These are phyloP conservation scores for Ciborinia camelliae DNA, from an alignment of 2,329 filamentous ascomycete genomes.

Conservation along the genomic window DNA sequence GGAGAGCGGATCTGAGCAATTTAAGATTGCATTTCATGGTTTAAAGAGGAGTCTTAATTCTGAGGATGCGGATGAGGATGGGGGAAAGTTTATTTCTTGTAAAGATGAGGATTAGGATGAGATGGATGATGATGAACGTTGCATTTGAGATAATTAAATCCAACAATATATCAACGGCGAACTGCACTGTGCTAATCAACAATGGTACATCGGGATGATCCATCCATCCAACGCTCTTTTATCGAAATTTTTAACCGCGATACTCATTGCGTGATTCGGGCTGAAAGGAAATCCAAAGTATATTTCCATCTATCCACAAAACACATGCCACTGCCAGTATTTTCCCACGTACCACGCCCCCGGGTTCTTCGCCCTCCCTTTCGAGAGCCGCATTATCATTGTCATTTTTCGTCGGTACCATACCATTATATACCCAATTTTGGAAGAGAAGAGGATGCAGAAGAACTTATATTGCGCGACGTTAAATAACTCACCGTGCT, in stretches of 20 bases:
- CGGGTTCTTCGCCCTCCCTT: background rate
- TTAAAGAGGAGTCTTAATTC: conserved; percentile 50
- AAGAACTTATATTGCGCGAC: conserved; percentile 5
- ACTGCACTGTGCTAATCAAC: conserved; percentile 61
- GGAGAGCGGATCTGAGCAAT: conserved; percentile 61
- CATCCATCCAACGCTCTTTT: conserved; percentile 60
- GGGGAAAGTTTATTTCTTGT: background rate
- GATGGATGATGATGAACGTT: conserved; percentile 15
- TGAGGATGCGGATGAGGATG: background rate
- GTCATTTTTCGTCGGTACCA: conserved; percentile 4
- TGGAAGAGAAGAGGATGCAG: background rate
- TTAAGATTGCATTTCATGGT: conserved; percentile 60
- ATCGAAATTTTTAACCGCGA: conserved; percentile 59
- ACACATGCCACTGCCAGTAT: background rate
- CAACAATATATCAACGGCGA: conserved; percentile 62
- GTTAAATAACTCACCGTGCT: background rate
- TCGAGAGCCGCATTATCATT: background rate
- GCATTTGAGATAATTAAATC: conserved; percentile 53
- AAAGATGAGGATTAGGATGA: background rate
- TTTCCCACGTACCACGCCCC: background rate
- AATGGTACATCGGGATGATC: conserved; percentile 68
- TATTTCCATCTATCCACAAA: background rate
- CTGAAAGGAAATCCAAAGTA: too few species aligned
- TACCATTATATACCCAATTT: conserved; percentile 1
- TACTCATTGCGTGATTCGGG: conserved; percentile 49